A percentile compares a stretch with the other conserved stretches of the same genome.
These are phyloP conservation scores for Hemileccinum rubropunctum DNA, from an alignment of 768 basidiomycete species.

Conservation along the genomic window DNA sequence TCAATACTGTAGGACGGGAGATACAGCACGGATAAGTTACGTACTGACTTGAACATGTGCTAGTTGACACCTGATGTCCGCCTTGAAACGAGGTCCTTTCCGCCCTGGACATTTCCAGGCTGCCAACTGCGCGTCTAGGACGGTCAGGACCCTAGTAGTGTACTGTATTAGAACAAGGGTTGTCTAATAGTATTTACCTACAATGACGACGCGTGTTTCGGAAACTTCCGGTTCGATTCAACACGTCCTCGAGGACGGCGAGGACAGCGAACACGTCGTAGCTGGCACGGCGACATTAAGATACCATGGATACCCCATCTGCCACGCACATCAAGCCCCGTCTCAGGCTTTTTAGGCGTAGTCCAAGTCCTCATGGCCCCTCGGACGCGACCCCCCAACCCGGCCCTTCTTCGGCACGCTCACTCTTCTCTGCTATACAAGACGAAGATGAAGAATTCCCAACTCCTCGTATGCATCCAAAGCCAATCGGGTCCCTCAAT, in stretches of 20 bases:
- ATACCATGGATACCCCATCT: slow-evolving; percentile 19
- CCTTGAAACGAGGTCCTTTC: no score
- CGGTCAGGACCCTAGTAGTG: no score
- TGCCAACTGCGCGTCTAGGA: no score
- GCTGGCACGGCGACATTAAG: no score
- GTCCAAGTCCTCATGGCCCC: slow-evolving; percentile 7
- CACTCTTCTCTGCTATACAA: slow-evolving; percentile 7
- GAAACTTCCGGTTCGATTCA: neutral
- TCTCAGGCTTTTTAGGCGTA: slow-evolving; percentile 19
- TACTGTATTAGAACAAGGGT: no score
- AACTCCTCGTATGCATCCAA: slow-evolving; percentile 27
- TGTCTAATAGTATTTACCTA: no score
- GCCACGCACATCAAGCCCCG: slow-evolving; percentile 17
- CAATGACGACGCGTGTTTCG: no score
- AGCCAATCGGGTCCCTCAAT: slow-evolving; percentile 16
- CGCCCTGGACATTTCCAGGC: no score
- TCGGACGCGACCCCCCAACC: slow-evolving; percentile 22
- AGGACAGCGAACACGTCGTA: slow-evolving; percentile 13
- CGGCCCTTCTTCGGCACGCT: slow-evolving; percentile 16
- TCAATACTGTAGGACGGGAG: no score
- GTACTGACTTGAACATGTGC: no score
- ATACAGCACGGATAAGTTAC: no score
- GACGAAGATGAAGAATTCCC: slow-evolving; percentile 31
- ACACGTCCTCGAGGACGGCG: slow-evolving; percentile 15
- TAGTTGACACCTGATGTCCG: no score